phyloP scores from a whole-genome alignment of 352 stramenopile genomes.

The Phytopythium montanum region DNA sequence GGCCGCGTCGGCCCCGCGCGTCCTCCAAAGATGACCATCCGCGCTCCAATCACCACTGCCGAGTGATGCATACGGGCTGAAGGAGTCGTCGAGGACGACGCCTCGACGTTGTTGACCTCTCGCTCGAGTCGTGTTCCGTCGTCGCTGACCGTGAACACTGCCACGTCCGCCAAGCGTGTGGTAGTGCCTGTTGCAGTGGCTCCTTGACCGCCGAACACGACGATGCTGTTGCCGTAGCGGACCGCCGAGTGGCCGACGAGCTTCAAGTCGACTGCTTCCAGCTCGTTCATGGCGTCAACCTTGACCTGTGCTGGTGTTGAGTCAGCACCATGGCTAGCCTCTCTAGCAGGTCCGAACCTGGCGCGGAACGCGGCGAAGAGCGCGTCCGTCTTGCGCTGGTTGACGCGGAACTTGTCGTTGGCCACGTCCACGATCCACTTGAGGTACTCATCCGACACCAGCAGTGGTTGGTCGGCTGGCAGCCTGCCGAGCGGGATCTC shows the following conservation, averaged over 20 bases:
- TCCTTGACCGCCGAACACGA: constrained; percentile 73
- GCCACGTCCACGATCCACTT: constrained; percentile 70
- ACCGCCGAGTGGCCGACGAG: constrained; percentile 65
- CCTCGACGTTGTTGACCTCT: constrained; percentile 14
- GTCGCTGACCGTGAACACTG: constrained; percentile 19
- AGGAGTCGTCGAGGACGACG: constrained; percentile 16
- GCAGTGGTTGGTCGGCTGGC: constrained; percentile 25
- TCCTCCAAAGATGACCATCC: constrained; percentile 82
- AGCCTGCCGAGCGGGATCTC: constrained; percentile 80
- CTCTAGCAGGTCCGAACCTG: constrained; percentile 30
- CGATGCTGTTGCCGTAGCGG: constrained; percentile 31
- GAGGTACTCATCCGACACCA: constrained; percentile 71
- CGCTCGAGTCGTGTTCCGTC: constrained; percentile 25
- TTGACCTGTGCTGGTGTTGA: constrained; percentile 7
- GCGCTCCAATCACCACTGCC: constrained; percentile 36
- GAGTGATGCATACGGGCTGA: constrained; percentile 75
- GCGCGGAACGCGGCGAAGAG: constrained; percentile 54
- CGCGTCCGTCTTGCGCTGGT: constrained; percentile 67
- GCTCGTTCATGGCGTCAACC: constrained; percentile 19
- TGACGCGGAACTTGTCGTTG: constrained; percentile 86
- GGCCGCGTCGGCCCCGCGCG: constrained; percentile 64
- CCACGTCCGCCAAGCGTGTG: constrained; percentile 52
- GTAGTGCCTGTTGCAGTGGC: constrained; percentile 48
- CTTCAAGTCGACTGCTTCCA: constrained; percentile 34
- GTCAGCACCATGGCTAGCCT: not conserved